Base-by-base conservation (phyloP, 768 basidiomycete species). In the Tricholoma terreum region DNA sequence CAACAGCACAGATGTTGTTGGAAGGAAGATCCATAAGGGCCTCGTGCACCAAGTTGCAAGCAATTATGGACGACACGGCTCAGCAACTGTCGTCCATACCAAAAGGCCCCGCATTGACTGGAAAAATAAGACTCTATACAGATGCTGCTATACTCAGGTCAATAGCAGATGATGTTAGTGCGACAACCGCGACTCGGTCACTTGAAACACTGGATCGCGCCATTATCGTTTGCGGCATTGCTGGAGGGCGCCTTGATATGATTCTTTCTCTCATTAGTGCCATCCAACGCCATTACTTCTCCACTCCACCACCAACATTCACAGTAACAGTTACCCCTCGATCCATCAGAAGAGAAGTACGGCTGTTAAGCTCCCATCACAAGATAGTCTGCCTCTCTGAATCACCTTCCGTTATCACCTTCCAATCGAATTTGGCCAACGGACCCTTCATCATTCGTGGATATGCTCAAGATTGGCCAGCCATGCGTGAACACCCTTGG, bases 221-320 rank as follows among this genome's bases (percentile, higher is more conserved):
- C 1, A 86, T 98, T 60, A 85, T 98, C 59, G 79, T 95, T 50
- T 87, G 93, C 12, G 94, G 94, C 1, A 84, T 87, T 2, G 77
- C 85, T 21, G 91, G 78, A 15, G 74, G 76, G 11, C 75, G 88
- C 42, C 71, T 84, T 36, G 83, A 89, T 30, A 64, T 87, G 45
- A 78, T 92, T n/a, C 77, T 84, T 43, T 73, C 75, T 24, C 68
- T 90, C 40, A 90, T 98, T 60, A 63, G 64, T 30, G 60, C 65
- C 19, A 78, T 93, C 15, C 95, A 97, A 58, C 48, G 61, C 17
- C 53, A 66, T 4, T 67, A 69, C 56, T 61, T 71, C 11, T 38
- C 58, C 22, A 14, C 50, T 36, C 35, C 42, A 21, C n/a, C 56
- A 40, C 52, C 38, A 21, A 17, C 48, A 50, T 57, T 27, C 34